Percentiles rank a stretch among this genome's conserved stretches.
Evolutionary conservation across 169 alveolate genomes (phyloP).

Genomic region (Plasmodium sp.): DNA sequence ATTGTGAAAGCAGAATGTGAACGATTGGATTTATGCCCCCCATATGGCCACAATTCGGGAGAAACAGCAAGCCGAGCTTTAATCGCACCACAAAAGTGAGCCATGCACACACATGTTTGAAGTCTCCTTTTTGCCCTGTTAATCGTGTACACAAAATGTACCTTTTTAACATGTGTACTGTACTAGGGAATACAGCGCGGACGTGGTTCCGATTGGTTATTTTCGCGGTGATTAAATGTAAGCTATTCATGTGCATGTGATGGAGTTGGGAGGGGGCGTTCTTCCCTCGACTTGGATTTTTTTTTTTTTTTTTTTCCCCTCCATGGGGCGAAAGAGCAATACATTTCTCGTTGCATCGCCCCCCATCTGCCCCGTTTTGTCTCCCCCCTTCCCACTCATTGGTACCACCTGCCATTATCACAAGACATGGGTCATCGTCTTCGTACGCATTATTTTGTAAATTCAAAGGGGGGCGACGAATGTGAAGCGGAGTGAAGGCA

Average conservation of each 20-base stretch:
- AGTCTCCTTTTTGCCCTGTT: neutral
- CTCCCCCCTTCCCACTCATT: neutral
- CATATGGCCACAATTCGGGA: neutral
- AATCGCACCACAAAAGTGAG: neutral
- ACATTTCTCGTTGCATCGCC: neutral
- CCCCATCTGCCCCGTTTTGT: neutral
- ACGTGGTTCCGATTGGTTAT: neutral
- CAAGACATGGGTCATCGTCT: neutral
- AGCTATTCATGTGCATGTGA: neutral
- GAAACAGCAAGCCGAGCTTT: neutral
- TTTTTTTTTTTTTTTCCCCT: neutral
- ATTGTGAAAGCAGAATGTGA: neutral
- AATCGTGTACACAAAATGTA: neutral
- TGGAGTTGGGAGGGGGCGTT: neutral
- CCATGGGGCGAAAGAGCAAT: neutral
- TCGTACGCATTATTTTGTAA: neutral
- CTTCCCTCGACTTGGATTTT: neutral
- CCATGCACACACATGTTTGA: neutral
- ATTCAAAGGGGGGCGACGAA: neutral
- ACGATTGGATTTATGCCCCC: neutral
- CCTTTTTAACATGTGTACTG: neutral
- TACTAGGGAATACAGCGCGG: neutral
- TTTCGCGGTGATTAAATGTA: neutral
- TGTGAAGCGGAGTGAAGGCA: neutral
- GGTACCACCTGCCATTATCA: neutral